A percentile compares a stretch with the other conserved stretches of the same genome.
These are phyloP conservation scores for Aegilops longissima DNA, from an alignment of 176 grass and related monocot species.

Conservation along the genomic window DNA sequence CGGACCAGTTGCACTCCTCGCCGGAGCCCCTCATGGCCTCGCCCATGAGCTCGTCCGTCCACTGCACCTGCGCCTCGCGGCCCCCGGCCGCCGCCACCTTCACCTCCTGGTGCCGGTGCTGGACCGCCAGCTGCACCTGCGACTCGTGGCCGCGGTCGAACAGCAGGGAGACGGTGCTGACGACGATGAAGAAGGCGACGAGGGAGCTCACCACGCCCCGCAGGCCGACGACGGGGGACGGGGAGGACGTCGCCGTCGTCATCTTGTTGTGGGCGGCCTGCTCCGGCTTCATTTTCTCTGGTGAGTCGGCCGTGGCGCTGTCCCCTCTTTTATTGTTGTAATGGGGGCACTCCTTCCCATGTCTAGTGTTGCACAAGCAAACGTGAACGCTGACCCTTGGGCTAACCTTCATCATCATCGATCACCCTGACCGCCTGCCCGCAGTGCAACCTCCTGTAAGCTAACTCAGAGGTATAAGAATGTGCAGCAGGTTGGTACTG, in stretches of 20 bases:
- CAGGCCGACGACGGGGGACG: conserved; percentile 4
- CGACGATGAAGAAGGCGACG: conserved; percentile 63
- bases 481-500: background rate
- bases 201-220: conserved; percentile 44
- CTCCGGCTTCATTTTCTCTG: conserved; percentile 24
- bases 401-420: conserved; percentile 33
- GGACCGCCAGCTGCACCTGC: background rate
- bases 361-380: conserved; percentile 1
- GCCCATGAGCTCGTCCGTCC: conserved; percentile 19
- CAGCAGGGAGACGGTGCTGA: conserved; percentile 46
- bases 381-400: conserved; percentile 34
- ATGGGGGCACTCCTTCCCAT: conserved; percentile 16
- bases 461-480: background rate
- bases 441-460: background rate
- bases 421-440: background rate
- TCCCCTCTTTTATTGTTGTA: conserved; percentile 20
- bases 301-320: background rate
- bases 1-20: conserved; percentile 48
- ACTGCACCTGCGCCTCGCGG: conserved; percentile 1
- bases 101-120: conserved; percentile 34
- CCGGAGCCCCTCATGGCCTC: background rate
- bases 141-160: conserved; percentile 42
- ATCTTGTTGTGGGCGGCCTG: conserved; percentile 26
- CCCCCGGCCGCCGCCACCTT: background rate
- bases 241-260: conserved; percentile 8